Percentiles rank a stretch among this genome's conserved stretches.
These are phyloP conservation scores for Erythrobasidium hasegawianum DNA, from an alignment of 1,284 basidiomycete genomes.

Conservation along the genomic window DNA sequence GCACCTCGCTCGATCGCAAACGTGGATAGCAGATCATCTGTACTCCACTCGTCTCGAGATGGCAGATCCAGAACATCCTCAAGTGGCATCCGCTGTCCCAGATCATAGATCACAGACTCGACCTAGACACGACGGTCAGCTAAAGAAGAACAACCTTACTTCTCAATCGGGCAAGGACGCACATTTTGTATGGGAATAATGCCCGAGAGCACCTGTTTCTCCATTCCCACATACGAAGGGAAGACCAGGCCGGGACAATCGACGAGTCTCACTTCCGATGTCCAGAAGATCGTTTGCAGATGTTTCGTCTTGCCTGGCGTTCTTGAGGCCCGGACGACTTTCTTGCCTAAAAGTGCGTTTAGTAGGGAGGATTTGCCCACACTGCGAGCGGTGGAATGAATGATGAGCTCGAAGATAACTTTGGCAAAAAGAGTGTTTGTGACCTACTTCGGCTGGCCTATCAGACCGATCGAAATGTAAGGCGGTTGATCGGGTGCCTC, in stretches of 20 bases:
- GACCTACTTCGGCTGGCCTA: constrained; percentile 56
- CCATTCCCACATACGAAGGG: constrained; percentile 43
- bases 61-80: constrained; percentile 64
- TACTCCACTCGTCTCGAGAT: constrained; percentile 59
- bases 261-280: constrained; percentile 69
- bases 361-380: constrained; percentile 87
- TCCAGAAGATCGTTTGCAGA: constrained; percentile 76
- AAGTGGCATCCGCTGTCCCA: constrained; percentile 66
- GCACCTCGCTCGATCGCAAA: constrained; percentile 67
- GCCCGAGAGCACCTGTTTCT: constrained; percentile 63
- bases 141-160: constrained; percentile 50
- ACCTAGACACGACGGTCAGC: constrained; percentile 15
- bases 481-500: constrained; percentile 12
- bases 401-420: neutral
- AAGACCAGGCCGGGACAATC: constrained; percentile 58
- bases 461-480: constrained; percentile 73
- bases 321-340: constrained; percentile 75
- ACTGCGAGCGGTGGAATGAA: constrained; percentile 53
- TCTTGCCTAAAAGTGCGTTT: constrained; percentile 81
- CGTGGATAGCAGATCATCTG: constrained; percentile 71
- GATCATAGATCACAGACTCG: constrained; percentile 51
- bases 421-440: too few species aligned
- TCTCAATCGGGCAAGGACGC: constrained; percentile 71
- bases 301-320: constrained; percentile 73
- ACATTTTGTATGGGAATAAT: constrained; percentile 82